Evolutionary conservation across 2,329 filamentous ascomycete species (phyloP).

Genomic region (Orbilia oligospora): DNA sequence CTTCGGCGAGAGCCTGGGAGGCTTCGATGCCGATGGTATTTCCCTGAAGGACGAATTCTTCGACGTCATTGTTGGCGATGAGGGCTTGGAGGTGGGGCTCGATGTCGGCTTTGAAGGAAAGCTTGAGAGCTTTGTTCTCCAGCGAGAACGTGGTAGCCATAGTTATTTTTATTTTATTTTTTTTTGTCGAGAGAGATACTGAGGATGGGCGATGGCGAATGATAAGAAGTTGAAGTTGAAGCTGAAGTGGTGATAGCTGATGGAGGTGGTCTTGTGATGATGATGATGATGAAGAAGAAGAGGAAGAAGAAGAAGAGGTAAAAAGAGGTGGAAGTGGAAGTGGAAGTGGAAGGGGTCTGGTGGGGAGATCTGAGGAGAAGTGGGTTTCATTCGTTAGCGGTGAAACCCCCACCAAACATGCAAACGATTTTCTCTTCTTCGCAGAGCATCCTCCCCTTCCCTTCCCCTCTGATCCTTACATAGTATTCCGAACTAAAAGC

Average conservation of each 20-base stretch:
- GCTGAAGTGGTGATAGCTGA: neutral
- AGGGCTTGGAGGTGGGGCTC: constrained; percentile 85
- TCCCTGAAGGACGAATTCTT: constrained; percentile 87
- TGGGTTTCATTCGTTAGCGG: too few species aligned
- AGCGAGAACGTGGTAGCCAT: constrained; percentile 77
- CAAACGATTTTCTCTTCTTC: neutral
- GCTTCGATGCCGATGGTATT: constrained; percentile 94
- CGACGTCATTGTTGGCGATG: constrained; percentile 78
- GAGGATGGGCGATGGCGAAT: neutral
- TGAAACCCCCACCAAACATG: constrained; percentile 17
- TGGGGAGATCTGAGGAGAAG: neutral
- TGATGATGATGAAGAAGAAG: neutral
- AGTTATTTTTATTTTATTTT: neutral
- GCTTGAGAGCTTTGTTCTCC: constrained; percentile 91
- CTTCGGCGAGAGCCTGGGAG: constrained; percentile 85
- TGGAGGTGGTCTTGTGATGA: neutral
- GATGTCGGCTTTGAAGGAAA: constrained; percentile 88
- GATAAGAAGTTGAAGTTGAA: neutral
- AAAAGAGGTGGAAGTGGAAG: neutral
- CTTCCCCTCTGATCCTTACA: too few species aligned
- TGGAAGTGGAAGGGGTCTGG: neutral
- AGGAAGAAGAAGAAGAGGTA: neutral
- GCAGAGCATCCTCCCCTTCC: too few species aligned
- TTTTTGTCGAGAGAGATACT: too few species aligned
- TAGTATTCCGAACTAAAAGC: too few species aligned